A percentile compares a stretch with the other conserved stretches of the same genome.
Evolutionary conservation across 768 basidiomycete species (phyloP).

Genomic region (Mycena capillaripes): DNA sequence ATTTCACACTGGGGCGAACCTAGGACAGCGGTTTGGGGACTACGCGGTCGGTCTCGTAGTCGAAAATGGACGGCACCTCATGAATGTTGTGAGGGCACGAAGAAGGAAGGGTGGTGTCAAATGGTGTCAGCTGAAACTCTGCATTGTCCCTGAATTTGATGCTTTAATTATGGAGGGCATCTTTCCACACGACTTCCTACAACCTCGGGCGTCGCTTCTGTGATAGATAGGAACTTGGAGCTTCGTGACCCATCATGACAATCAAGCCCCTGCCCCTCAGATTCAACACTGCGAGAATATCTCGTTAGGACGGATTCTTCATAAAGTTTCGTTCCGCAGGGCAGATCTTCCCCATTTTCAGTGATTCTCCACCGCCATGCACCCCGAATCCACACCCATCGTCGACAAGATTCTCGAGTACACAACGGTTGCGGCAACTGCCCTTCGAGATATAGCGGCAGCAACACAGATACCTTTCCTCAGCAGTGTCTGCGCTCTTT

Average conservation of each 20-base stretch:
- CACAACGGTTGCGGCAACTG: not conserved
- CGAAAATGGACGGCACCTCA: not conserved
- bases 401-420: conserved; percentile 11
- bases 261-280: not conserved
- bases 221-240: not conserved
- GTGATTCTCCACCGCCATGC: not conserved
- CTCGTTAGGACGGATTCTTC: not conserved
- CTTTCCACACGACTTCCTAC: not conserved
- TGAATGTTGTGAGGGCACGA: not conserved
- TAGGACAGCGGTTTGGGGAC: not conserved
- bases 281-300: not conserved
- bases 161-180: not conserved
- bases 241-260: not conserved
- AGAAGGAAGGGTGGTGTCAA: not conserved
- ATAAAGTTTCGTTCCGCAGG: not conserved
- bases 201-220: not conserved
- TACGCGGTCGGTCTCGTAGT: not conserved
- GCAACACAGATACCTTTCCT: conserved; percentile 6
- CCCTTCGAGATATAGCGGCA: not conserved
- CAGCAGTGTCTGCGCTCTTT: not conserved
- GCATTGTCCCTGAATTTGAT: not conserved
- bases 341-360: not conserved
- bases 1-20: not conserved
- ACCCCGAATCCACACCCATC: no score
- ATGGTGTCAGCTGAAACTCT: not conserved